Evolutionary conservation across 2,329 filamentous ascomycete species (phyloP).

Genomic region (Aspergillus spinulosporus): DNA sequence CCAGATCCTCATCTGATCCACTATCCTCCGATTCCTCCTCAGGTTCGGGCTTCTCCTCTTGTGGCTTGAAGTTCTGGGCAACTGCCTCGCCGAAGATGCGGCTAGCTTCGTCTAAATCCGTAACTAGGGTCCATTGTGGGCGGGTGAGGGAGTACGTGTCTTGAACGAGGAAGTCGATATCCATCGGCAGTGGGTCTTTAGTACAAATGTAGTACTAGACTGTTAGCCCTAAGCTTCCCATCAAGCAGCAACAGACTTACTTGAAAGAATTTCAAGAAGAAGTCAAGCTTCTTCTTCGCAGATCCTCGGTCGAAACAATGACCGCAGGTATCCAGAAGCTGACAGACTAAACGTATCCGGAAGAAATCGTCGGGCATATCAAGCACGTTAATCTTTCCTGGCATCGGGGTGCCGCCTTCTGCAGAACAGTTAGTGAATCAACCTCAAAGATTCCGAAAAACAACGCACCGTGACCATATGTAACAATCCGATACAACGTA

Average conservation of each 20-base stretch:
- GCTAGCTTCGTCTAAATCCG: conserved; percentile 77
- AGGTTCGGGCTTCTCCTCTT: conserved; percentile 71
- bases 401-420: conserved; percentile 75
- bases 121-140: conserved; percentile 88
- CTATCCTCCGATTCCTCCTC: conserved; percentile 71
- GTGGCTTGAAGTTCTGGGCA: conserved; percentile 80
- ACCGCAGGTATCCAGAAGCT: conserved; percentile 89
- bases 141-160: conserved; percentile 83
- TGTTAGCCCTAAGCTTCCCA: conserved; percentile 17
- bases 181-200: conserved; percentile 89
- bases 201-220: conserved; percentile 86
- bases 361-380: conserved; percentile 95
- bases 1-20: conserved; percentile 75
- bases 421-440: conserved; percentile 8
- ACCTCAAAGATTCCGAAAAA: neutral
- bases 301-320: conserved; percentile 93
- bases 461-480: conserved; percentile 74
- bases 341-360: conserved; percentile 85
- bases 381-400: conserved; percentile 72
- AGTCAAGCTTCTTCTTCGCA: conserved; percentile 95
- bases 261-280: conserved; percentile 94
- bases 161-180: conserved; percentile 94
- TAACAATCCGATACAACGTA: conserved; percentile 88
- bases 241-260: conserved; percentile 40
- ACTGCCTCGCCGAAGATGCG: conserved; percentile 85